phyloP scores from a whole-genome alignment of 2,329 filamentous ascomycete genomes.

The Phaeomoniella chlamydospora region DNA sequence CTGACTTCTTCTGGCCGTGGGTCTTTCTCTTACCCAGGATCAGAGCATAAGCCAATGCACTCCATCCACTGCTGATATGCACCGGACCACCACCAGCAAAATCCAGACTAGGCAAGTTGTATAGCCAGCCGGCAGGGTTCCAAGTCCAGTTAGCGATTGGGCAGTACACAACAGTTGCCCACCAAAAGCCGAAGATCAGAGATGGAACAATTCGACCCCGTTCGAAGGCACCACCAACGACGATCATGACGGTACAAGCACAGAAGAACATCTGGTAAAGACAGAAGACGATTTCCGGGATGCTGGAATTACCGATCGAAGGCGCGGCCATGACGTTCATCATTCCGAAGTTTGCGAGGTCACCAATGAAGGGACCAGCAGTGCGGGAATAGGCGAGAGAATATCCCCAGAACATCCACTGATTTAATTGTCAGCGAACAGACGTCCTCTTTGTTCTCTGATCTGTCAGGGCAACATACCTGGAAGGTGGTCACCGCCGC shows the following conservation, averaged over 20 bases:
- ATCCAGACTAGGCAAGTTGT: conserved; percentile 53
- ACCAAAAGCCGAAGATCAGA: conserved; percentile 57
- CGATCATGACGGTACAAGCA: conserved; percentile 39
- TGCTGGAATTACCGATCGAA: conserved; percentile 38
- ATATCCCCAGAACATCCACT: conserved; percentile 54
- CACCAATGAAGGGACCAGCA: conserved; percentile 47
- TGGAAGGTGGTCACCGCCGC: conserved; percentile 24
- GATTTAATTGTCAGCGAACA: too few species aligned
- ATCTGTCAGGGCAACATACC: too few species aligned
- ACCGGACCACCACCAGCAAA: conserved; percentile 65
- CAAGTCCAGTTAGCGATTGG: conserved; percentile 66
- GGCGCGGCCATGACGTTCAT: conserved; percentile 47
- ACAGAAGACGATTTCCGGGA: conserved; percentile 53
- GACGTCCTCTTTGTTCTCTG: too few species aligned
- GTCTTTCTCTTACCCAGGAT: conserved; percentile 57
- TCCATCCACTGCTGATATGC: conserved; percentile 58
- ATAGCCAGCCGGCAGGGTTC: conserved; percentile 61
- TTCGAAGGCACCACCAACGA: conserved; percentile 50
- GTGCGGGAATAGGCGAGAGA: conserved; percentile 46
- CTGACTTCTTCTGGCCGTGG: conserved; percentile 35
- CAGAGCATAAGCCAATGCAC: conserved; percentile 57
- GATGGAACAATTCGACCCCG: conserved; percentile 49
- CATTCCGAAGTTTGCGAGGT: conserved; percentile 46
- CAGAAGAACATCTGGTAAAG: conserved; percentile 53
- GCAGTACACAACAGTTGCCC: conserved; percentile 58